Evolutionary conservation across 1,284 basidiomycete species (phyloP).

Genomic region (Irpex sp.): DNA sequence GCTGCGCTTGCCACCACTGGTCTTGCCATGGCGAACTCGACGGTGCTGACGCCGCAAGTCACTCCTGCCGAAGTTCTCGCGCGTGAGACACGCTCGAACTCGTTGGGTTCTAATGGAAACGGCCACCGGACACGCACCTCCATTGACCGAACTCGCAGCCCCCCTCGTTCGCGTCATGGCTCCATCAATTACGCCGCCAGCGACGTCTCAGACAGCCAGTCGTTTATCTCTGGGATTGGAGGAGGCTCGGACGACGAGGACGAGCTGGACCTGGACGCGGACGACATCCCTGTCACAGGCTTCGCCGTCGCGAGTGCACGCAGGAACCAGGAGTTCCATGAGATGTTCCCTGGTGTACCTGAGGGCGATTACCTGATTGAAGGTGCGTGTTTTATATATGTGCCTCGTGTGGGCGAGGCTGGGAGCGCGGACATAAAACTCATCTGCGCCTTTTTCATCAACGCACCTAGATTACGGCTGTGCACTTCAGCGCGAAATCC

Average conservation of each 20-base stretch:
- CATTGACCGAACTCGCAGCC: slow-evolving; percentile 13
- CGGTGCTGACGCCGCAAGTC: slow-evolving; percentile 41
- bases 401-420: slow-evolving; percentile 12
- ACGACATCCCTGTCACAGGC: slow-evolving; percentile 81
- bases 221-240: slow-evolving; percentile 25
- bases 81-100: slow-evolving; percentile 24
- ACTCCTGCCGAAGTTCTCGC: slow-evolving; percentile 29
- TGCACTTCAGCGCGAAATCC: slow-evolving; percentile 92
- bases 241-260: slow-evolving; percentile 35
- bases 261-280: slow-evolving; percentile 52
- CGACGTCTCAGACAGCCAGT: slow-evolving; percentile 28
- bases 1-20: slow-evolving; percentile 65
- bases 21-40: slow-evolving; percentile 60
- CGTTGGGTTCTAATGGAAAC: slow-evolving; percentile 18
- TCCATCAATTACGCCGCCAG: slow-evolving; percentile 25
- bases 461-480: slow-evolving; percentile 85
- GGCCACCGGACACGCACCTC: slow-evolving; percentile 16
- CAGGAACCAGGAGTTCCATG: slow-evolving; percentile 94
- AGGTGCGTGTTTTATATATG: slow-evolving; percentile 47
- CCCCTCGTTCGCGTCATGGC: slow-evolving; percentile 21
- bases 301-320: slow-evolving; percentile 97
- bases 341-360: slow-evolving; percentile 84
- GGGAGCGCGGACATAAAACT: background rate
- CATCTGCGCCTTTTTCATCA: background rate
- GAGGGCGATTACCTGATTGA: slow-evolving; percentile 99